Evolutionary conservation across 805 yeast genomes (phyloP).

Genomic region (Metschnikowia gelsemii): DNA sequence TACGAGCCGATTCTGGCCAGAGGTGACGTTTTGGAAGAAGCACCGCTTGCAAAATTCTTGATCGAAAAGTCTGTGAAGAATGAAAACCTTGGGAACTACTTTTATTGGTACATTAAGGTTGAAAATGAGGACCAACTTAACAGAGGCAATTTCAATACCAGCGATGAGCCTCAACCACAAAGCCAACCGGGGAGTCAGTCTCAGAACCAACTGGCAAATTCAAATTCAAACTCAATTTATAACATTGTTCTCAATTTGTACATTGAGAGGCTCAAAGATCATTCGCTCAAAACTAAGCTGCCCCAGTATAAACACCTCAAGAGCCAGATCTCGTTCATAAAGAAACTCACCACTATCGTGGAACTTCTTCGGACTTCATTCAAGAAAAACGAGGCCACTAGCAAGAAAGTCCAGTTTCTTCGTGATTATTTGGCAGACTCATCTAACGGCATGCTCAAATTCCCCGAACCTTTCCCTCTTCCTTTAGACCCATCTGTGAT

Average conservation of each 20-base stretch:
- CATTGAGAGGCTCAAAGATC: constrained; percentile 35
- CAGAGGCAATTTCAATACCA: background rate
- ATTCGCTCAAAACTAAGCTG: constrained; percentile 28
- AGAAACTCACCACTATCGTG: constrained; percentile 63
- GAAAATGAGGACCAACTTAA: constrained; percentile 67
- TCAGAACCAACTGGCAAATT: no score
- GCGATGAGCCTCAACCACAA: background rate
- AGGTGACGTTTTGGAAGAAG: constrained; percentile 29
- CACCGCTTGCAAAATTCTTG: constrained; percentile 73
- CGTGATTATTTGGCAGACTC: constrained; percentile 54
- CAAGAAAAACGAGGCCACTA: constrained; percentile 69
- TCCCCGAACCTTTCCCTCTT: constrained; percentile 59
- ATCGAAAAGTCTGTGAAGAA: constrained; percentile 68
- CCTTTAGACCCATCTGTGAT: constrained; percentile 82
- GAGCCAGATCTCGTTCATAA: constrained; percentile 69
- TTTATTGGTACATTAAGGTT: constrained; percentile 90
- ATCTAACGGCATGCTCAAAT: constrained; percentile 38
- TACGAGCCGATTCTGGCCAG: constrained; percentile 53
- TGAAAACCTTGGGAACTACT: constrained; percentile 69
- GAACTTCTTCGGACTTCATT: constrained; percentile 53
- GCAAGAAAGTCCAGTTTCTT: constrained; percentile 68
- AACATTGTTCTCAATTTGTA: constrained; percentile 40
- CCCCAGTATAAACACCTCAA: constrained; percentile 41
- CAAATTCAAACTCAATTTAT: constrained; percentile 31
- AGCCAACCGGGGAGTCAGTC: no score